Evolutionary conservation across 2,329 filamentous ascomycete genomes (phyloP), one percentile per base, ranked within the genome.

Genomic region (Xylogone sp.): DNA sequence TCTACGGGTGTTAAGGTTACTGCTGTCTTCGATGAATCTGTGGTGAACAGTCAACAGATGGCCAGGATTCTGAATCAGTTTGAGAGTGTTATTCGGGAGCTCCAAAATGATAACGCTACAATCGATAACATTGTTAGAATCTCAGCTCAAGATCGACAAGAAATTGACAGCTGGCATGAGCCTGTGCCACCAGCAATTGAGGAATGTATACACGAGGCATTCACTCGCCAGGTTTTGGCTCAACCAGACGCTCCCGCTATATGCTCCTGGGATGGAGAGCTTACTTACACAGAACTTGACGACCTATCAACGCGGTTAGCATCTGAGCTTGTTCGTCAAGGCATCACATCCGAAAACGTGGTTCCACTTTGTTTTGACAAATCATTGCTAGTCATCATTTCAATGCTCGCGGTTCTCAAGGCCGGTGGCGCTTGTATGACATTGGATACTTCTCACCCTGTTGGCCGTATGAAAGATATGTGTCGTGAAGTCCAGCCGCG

Each of bases 381-480:
- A 43, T 59, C 58, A 2, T 43, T 39, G 19, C 58, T 50, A 27
- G 50, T 53, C 18, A 49, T 58, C 21, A 50, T 61, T 10, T 53
- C 55, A 18, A 55, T 58, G 52, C 45, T 62, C 4, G 56, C 42
- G 34, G 53, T 62, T 3, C 21, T 62, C 10, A 56, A 57, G 42
- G 48, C 56, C 46, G 60, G 60, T 13, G 56, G 46, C 19, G 54
- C 57, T 4, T 62, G 59, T 22, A 59, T 66, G 27, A 52, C 60
- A 12, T 42, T 66, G 10, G 59, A 66, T 46, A 58, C 64, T 13
- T 57, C 49, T 13, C 54, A 64, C 42, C 63, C 64, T 12, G 10
- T 51, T 13, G 34, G 18, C 20, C 52, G 52, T 6, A 43, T 46
- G 3, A n/a, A 44, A 21, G 20, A 21, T 19, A 43, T 53, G 13